A percentile compares a stretch with the other conserved stretches of the same genome.
These are phyloP conservation scores for Singerocomus inundabilis DNA, from an alignment of 1,284 basidiomycete genomes.

Conservation along the genomic window DNA sequence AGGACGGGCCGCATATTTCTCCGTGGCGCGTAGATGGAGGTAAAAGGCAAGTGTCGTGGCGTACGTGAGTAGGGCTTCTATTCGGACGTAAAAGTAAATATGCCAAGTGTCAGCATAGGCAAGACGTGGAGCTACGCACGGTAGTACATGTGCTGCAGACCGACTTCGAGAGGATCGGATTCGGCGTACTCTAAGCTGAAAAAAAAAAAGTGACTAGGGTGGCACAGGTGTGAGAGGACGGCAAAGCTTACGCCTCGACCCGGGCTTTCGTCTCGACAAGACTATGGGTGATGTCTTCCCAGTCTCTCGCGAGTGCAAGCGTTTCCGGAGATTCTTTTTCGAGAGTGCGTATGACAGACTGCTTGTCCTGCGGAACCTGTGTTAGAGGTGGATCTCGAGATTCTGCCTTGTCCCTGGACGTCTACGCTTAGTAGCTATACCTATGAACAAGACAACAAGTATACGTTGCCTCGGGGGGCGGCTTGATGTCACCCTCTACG, in stretches of 20 bases:
- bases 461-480: conserved; percentile 39
- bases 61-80: conserved; percentile 89
- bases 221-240: neutral
- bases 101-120: neutral
- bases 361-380: conserved; percentile 54
- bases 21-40: conserved; percentile 76
- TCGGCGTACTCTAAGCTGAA: conserved; percentile 49
- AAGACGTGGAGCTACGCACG: conserved; percentile 47
- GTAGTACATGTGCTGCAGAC: conserved; percentile 74
- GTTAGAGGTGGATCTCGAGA: conserved; percentile 21
- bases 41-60: conserved; percentile 92
- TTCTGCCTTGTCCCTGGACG: conserved; percentile 37
- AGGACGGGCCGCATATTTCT: conserved; percentile 61
- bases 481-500: conserved; percentile 40
- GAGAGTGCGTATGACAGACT: conserved; percentile 68
- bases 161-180: conserved; percentile 51
- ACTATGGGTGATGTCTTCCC: conserved; percentile 63
- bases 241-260: conserved; percentile 51
- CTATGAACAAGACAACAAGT: conserved; percentile 10
- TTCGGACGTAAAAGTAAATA: conserved; percentile 9
- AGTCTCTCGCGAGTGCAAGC: conserved; percentile 70
- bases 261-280: conserved; percentile 55
- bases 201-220: neutral
- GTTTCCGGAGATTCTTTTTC: conserved; percentile 82
- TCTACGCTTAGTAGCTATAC: conserved; percentile 9